Conservation (phyloP, 176 grass and related monocot genomes). For the Phyllostachys edulis region DNA sequence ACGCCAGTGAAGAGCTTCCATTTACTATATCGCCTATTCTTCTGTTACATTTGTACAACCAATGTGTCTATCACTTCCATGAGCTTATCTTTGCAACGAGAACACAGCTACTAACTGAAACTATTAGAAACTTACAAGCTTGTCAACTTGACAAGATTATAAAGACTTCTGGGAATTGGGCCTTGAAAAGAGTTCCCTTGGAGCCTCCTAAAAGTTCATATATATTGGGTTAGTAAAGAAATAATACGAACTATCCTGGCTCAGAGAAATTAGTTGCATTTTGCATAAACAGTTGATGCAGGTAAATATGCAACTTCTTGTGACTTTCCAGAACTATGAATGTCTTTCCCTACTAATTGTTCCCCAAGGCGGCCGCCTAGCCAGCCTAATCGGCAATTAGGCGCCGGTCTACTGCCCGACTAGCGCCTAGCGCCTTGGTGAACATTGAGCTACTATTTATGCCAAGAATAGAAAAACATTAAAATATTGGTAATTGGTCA, state of each 20-base stretch:
- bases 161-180: slow-evolving; percentile 70
- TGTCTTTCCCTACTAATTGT: not conserved
- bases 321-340: not conserved
- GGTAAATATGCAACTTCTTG: not conserved
- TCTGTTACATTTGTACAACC: slow-evolving; percentile 43
- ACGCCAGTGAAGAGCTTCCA: slow-evolving; percentile 63
- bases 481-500: not conserved
- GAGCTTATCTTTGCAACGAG: slow-evolving; percentile 6
- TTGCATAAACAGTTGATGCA: not conserved
- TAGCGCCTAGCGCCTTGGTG: too few relatives aligned
- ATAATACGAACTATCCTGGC: not conserved
- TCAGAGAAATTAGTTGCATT: not conserved
- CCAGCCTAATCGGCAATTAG: too few relatives aligned
- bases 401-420: too few relatives aligned
- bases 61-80: not conserved
- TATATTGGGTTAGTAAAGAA: slow-evolving; percentile 13
- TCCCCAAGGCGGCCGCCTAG: too few relatives aligned
- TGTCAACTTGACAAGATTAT: slow-evolving; percentile 61
- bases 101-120: slow-evolving; percentile 13
- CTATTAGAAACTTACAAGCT: slow-evolving; percentile 56
- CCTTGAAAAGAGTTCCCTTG: slow-evolving; percentile 91
- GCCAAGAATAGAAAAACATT: not conserved
- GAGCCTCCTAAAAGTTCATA: slow-evolving; percentile 59
- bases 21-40: slow-evolving; percentile 70
- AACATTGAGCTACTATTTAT: too few relatives aligned